Base-by-base conservation (phyloP, 2,329 filamentous ascomycete species). In the Fusarium sp. region DNA sequence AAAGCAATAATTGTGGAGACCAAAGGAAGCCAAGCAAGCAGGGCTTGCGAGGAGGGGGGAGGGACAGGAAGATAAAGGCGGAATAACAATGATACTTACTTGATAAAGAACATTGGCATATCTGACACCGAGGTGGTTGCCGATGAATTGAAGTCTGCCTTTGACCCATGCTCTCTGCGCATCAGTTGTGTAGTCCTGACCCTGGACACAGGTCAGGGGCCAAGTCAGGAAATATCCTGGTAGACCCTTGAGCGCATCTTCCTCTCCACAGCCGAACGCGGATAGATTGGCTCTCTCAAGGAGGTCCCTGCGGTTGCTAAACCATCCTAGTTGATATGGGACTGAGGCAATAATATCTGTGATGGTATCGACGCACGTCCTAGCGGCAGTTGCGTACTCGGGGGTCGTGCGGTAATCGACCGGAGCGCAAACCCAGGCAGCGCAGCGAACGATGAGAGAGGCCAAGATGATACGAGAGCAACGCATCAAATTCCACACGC, bases 291-390 rank as follows among this genome's bases (percentile, higher is more conserved):
- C 76, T 19, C 76, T 76, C 43, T 80, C 75, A 13, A 82, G 76
- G 16, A 84, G 74, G 37, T 84, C 79, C 46, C 77, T 80, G 61
- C 81, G 78, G 56, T 81, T 83, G 16, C 83, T 78, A 58, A 86
- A 85, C 86, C 87, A 89, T 42, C 88, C 88, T 4, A 90, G 81
- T 73, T 88, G 84, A 68, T 85, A 90, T 1, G 88, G 88, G n/a
- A 89, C 84, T 4, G 84, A 86, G 2, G 88, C 86, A 55, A 90
- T 83, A 39, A 90, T 85, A 68, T 90, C 88, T 5, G 83, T 82
- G 66, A 90, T 87, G 55, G 81, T 82, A 46, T 87, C 84, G 41
- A 81, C 81, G 53, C 83, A 88, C 3, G 81, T 81, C 39, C 84
- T 78, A 18, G 84, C 82, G 7, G 86, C 85, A 1, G 84, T 83